These are phyloP conservation scores for Brasilioporus rufonigricans DNA, from an alignment of 768 basidiomycete species.

Conservation along the genomic window DNA sequence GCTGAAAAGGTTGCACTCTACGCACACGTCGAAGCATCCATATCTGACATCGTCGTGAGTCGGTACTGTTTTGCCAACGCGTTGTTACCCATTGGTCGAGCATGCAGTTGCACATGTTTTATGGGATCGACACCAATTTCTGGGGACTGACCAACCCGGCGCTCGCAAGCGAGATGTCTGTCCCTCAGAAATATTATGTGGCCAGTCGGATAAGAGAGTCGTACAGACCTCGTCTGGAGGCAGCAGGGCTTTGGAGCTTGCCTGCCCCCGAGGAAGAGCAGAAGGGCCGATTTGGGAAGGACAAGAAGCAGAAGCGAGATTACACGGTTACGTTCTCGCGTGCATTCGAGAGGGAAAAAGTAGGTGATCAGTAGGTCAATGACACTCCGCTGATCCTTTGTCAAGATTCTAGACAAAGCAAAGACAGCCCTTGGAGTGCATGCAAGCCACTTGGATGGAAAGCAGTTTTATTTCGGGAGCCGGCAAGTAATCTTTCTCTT, in stretches of 20 bases:
- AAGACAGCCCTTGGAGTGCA: constrained; percentile 57
- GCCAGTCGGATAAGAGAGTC: constrained; percentile 58
- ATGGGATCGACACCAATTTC: constrained; percentile 64
- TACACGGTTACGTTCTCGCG: constrained; percentile 43
- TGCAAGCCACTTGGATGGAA: constrained; percentile 48
- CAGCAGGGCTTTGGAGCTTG: constrained; percentile 60
- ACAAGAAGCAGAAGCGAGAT: constrained; percentile 33
- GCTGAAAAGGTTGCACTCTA: constrained; percentile 60
- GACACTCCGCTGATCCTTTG: constrained; percentile 3
- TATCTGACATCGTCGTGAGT: constrained; percentile 73
- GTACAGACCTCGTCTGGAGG: constrained; percentile 57
- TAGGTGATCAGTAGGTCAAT: neutral
- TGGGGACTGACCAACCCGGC: constrained; percentile 49
- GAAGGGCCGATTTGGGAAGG: constrained; percentile 32
- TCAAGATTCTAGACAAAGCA: constrained; percentile 59
- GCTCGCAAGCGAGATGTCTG: constrained; percentile 54
- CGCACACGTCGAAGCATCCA: constrained; percentile 60
- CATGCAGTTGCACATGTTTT: constrained; percentile 59
- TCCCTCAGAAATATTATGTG: constrained; percentile 75
- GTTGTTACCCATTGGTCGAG: constrained; percentile 6
- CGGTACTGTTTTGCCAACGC: neutral
- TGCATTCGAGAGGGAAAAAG: constrained; percentile 67
- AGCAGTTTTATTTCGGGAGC: constrained; percentile 50
- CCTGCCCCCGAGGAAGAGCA: constrained; percentile 41
- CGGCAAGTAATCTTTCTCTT: constrained; percentile 35